Base-by-base conservation (phyloP, 257 asterid species). In the Primulina eburnea region DNA sequence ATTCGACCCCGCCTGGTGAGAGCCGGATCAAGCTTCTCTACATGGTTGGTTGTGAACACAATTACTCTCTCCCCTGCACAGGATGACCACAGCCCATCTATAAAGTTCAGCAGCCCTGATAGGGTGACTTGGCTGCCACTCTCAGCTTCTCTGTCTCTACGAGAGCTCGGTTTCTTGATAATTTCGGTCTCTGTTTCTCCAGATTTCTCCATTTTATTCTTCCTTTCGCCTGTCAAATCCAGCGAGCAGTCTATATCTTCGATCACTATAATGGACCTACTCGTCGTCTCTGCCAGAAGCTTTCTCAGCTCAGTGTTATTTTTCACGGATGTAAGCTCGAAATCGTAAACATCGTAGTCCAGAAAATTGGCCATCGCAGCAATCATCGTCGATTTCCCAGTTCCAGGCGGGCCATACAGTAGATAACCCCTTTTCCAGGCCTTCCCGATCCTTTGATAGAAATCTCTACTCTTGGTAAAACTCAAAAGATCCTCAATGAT, bases 231-330 rank as follows among this genome's bases (percentile, higher is more conserved):
- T 2, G 83, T 78, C 30, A 75, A 57, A 9, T 79, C 62, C 2
- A 71, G 76, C 6, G 86, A 76, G 70, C 86, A 76, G 57, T 79
- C 86, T 32, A 82, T 79, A 34, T 82, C 86, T 78, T 82, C 84
- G 12, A 82, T 79, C 58, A 82, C 80, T 7, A 82, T 74, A 29
- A 82, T 76, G 0, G 86, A 82, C 68, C 68, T 79, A 7, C 80
- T 24, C 0, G 78, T 73, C 1, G 84, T 82, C 77, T 82, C 77
- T 1, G 72, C 74, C 70, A 82, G 35, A 55, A 79, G 82, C 78
- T 64, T 71, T 21, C 75, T 76, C 9, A 82, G 82, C 2, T 78
- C 86, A 0, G 76, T 68, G 43, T 79, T 82, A 52, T 71, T 69
- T 32, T 64, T 73, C 59, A 82, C 80, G 0, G 80, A 76, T 0